phyloP scores from a whole-genome alignment of 352 stramenopile species.

The Pythium sp. region DNA sequence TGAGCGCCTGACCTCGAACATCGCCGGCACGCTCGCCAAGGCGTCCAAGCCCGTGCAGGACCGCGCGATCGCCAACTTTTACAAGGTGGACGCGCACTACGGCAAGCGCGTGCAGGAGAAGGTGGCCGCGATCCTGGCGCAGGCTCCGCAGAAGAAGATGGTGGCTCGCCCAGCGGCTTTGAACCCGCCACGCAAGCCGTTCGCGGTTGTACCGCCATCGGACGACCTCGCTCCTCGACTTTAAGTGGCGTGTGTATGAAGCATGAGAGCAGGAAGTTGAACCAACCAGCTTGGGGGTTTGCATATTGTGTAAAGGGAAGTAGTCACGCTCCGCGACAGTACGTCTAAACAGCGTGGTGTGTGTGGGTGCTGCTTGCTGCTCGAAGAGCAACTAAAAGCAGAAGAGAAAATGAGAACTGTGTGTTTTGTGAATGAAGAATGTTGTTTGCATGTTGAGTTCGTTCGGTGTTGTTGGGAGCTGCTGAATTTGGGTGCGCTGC shows the following conservation, averaged over 20 bases:
- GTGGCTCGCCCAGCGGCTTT: conserved; percentile 32
- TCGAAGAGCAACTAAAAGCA: background rate
- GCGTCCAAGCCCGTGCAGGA: conserved; percentile 78
- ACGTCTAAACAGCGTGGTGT: background rate
- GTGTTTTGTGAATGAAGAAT: background rate
- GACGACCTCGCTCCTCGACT: conserved; percentile 50
- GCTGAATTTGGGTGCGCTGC: too few relatives aligned
- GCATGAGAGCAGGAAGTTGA: background rate
- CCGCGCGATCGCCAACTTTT: conserved; percentile 87
- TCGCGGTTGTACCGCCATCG: conserved; percentile 46
- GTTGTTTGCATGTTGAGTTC: too few relatives aligned
- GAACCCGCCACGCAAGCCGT: conserved; percentile 62
- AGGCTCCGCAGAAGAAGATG: conserved; percentile 19
- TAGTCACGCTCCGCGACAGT: background rate
- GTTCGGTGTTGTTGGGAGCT: too few relatives aligned
- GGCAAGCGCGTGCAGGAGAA: conserved; percentile 78
- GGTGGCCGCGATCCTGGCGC: conserved; percentile 35
- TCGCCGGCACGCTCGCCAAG: conserved; percentile 78
- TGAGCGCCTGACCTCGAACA: conserved; percentile 85
- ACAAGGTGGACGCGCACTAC: conserved; percentile 83
- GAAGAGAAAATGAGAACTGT: background rate
- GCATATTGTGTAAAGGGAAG: background rate
- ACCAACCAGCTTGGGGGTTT: background rate
- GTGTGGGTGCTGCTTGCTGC: background rate
- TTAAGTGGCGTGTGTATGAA: conserved; percentile 20